These are phyloP conservation scores for Amniculicola lignicola DNA, from an alignment of 495 filamentous ascomycete genomes.

Conservation along the genomic window DNA sequence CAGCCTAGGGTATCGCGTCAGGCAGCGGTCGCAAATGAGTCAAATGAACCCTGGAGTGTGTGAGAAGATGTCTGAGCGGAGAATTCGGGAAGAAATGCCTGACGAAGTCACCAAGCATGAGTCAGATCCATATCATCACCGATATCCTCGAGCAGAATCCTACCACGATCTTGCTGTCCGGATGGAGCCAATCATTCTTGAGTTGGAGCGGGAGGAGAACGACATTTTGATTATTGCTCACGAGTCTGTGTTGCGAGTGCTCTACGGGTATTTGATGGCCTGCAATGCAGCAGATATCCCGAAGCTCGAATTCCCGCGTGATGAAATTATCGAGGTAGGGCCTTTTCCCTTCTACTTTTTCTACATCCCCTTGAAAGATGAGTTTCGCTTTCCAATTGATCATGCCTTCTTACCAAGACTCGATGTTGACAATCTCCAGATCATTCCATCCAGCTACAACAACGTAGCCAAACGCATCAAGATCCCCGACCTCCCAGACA, in stretches of 20 bases:
- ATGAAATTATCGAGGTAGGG: conserved; percentile 90
- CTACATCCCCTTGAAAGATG: background rate
- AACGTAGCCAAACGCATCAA: conserved; percentile 88
- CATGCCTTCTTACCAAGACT: background rate
- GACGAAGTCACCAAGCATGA: conserved; percentile 92
- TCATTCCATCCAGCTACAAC: conserved; percentile 95
- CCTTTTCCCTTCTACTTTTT: background rate
- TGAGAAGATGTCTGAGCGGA: conserved; percentile 81
- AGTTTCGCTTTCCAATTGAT: background rate
- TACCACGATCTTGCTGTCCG: conserved; percentile 98
- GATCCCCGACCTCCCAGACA: conserved; percentile 61
- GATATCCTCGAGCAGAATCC: conserved; percentile 95
- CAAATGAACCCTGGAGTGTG: conserved; percentile 95
- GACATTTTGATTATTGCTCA: conserved; percentile 97
- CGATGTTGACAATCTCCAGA: conserved; percentile 48
- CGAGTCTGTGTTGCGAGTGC: conserved; percentile 89
- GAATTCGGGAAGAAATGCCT: conserved; percentile 74
- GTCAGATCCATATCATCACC: conserved; percentile 92
- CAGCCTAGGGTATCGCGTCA: conserved; percentile 74
- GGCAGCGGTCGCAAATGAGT: conserved; percentile 90
- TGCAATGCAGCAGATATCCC: conserved; percentile 97
- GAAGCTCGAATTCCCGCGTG: conserved; percentile 84
- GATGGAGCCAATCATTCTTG: conserved; percentile 97
- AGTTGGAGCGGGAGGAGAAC: conserved; percentile 94
- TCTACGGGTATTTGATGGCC: conserved; percentile 98